Conservation (phyloP, 228 moss, liverwort and hornwort species). For the Sphagnum magellanicum region DNA sequence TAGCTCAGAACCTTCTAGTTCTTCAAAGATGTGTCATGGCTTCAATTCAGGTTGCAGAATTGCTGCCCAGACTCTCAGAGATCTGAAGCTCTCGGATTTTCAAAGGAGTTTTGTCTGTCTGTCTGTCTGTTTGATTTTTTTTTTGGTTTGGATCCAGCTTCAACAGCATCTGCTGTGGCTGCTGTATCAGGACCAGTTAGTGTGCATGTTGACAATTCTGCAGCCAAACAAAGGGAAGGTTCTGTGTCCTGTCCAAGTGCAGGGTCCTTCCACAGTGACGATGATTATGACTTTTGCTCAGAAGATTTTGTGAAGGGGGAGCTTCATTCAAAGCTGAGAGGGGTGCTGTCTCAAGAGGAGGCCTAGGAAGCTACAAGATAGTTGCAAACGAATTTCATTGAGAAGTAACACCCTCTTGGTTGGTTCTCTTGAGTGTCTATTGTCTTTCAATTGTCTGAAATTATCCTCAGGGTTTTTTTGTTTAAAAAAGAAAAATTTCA, state of each 20-base stretch:
- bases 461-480: background rate
- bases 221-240: slow-evolving; percentile 46
- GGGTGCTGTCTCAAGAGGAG: slow-evolving; percentile 67
- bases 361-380: slow-evolving; percentile 62
- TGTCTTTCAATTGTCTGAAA: too few species aligned
- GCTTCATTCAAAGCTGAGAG: slow-evolving; percentile 36
- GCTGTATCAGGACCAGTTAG: slow-evolving; percentile 30
- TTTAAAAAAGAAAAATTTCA: background rate
- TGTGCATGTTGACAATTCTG: slow-evolving; percentile 57
- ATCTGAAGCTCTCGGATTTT: background rate
- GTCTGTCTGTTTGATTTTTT: too few species aligned
- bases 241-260: slow-evolving; percentile 38
- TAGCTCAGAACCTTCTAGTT: background rate
- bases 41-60: background rate
- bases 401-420: slow-evolving; percentile 27
- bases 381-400: slow-evolving; percentile 55
- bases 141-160: slow-evolving; percentile 37
- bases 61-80: background rate
- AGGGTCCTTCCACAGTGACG: slow-evolving; percentile 60
- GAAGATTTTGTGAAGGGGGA: slow-evolving; percentile 34
- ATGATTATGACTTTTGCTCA: slow-evolving; percentile 72
- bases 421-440: background rate
- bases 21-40: background rate
- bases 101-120: too few species aligned
- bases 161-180: slow-evolving; percentile 58